Base-by-base conservation (phyloP, 1,284 basidiomycete genomes). In the Ganoderma sinense region DNA sequence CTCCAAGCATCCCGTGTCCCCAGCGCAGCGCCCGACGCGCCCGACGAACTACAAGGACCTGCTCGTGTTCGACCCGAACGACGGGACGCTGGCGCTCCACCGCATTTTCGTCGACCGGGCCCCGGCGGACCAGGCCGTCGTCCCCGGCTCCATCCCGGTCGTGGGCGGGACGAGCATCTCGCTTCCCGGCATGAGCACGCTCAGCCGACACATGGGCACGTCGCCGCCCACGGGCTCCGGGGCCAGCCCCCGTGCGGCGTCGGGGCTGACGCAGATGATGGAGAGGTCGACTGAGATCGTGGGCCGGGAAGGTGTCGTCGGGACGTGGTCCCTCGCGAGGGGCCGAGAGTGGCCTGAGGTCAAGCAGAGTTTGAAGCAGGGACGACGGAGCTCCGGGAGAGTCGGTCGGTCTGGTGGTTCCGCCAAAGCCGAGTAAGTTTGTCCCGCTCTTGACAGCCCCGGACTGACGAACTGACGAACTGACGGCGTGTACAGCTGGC, bases 241-340 rank as follows among this genome's bases (percentile, higher is more conserved):
- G 29, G 64, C 62, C 14, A 70, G 62, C 67, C 63, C 72, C 23
- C 72, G 71, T 4, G 66, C 62, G 66, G 72, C 69, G 29, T 85
- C 85, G 0, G 83, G 79, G 3, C 62, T 82, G 29, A 78, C 81
- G 18, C 80, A 78, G 71, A 78, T 78, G 77, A 77, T 80, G 76
- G 78, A 79, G 65, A 72, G 74, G n/a, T 66, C 77, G 2, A 76
- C 78, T 73, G 89, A 89, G 74, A 76, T 94, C 16, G 79, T 77
- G 5, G 89, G 84, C 6, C 85, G 83, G 73, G 88, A 89, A 56
- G 83, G 78, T 41, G 82, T 87, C 7, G 85, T 92, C 43, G 91
- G 91, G 29, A 90, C 89, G 1, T 95, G 94, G 94, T 84, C 84
- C 69, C 74, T 94, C 68, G 84, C 85, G 67, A 79, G 89, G 48